Base-by-base conservation (phyloP, 23 red algal species). In the Agarophyton chilense region DNA sequence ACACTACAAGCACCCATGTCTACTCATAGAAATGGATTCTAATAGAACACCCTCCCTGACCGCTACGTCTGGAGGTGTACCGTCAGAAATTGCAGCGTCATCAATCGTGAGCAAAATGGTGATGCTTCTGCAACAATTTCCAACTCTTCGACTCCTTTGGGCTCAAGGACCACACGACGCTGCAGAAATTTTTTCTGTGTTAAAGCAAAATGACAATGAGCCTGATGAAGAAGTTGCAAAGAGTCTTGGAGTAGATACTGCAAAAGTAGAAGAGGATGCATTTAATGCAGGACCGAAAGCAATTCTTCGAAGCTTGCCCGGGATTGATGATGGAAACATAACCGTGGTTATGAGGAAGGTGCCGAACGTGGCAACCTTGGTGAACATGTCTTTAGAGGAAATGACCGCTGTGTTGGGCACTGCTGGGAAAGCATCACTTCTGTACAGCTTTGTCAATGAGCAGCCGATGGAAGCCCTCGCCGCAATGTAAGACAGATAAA, bases 21-120 rank as follows among this genome's bases (percentile, higher is more conserved):
- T 99, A 49, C 90, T 99, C n/a, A 94, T 99, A 45, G 93, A 99
- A 74, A 82, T 99, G 28, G 86, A 86, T 42, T 49, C 77, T 21
- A 46, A 42, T 3, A 67, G 38, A 41, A 40, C 47, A 78, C 42
- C 64, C 0, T 90, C 75, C 17, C 41, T 88, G 40, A 83, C 84
- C 10, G 72, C 78, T 1, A 52, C 62, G 16, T 70, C 74, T 42
- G 74, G 75, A 26, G 67, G 77, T 25, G 82, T 94, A 16, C 91
- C 91, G 19, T 47, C 79, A 9, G 81, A 86, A 18, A 61, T 94
- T 34, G 24, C 60, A 28, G 70, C 80, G 19, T 33, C 91, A 53
- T 85, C 70, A 26, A 87, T 94, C 41, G 60, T 98, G 14, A 88
- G 87, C 45, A 86, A 91, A 21, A 92, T 98, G 96, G 92, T 93